These are phyloP conservation scores for Graphilbum sp. DNA, from an alignment of 2,329 filamentous ascomycete species.

Conservation along the genomic window DNA sequence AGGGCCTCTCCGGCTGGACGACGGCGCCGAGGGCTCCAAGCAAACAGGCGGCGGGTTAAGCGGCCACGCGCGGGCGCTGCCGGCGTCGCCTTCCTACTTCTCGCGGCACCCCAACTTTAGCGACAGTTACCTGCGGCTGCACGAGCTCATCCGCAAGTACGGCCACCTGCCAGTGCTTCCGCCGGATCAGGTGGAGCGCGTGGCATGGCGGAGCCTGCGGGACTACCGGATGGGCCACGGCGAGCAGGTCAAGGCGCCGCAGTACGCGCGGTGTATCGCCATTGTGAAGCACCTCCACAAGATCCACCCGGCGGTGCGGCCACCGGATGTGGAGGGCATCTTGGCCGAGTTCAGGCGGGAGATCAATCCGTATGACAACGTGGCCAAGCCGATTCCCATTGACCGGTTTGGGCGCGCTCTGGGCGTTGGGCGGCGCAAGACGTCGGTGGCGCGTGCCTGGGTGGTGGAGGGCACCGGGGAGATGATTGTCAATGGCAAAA, in stretches of 20 bases:
- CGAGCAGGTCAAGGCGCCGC: constrained; percentile 57
- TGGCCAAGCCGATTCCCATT: constrained; percentile 44
- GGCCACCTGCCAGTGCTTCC: constrained; percentile 54
- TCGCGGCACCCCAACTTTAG: constrained; percentile 72
- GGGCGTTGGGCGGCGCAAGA: constrained; percentile 75
- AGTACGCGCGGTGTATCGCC: constrained; percentile 62
- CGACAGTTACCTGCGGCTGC: constrained; percentile 63
- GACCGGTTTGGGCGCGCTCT: constrained; percentile 65
- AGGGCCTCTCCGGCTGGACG: neutral
- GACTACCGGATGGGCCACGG: constrained; percentile 59
- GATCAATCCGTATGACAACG: constrained; percentile 53
- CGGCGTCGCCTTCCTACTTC: constrained; percentile 87
- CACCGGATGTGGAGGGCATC: constrained; percentile 47
- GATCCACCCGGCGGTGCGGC: constrained; percentile 66
- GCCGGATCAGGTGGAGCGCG: constrained; percentile 48
- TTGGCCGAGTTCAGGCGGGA: constrained; percentile 58
- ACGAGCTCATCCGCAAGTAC: constrained; percentile 56
- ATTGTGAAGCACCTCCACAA: constrained; percentile 67
- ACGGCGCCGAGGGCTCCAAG: neutral
- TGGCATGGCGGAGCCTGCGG: constrained; percentile 65
- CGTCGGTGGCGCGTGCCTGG: constrained; percentile 68
- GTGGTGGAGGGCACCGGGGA: constrained; percentile 88
- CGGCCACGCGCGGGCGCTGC: constrained; percentile 55
- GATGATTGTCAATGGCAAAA: constrained; percentile 77
- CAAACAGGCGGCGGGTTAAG: neutral